Percentiles rank a stretch among this genome's conserved stretches.
These are phyloP conservation scores for Przewalskia tangutica DNA, from an alignment of 257 asterid species.

Conservation along the genomic window DNA sequence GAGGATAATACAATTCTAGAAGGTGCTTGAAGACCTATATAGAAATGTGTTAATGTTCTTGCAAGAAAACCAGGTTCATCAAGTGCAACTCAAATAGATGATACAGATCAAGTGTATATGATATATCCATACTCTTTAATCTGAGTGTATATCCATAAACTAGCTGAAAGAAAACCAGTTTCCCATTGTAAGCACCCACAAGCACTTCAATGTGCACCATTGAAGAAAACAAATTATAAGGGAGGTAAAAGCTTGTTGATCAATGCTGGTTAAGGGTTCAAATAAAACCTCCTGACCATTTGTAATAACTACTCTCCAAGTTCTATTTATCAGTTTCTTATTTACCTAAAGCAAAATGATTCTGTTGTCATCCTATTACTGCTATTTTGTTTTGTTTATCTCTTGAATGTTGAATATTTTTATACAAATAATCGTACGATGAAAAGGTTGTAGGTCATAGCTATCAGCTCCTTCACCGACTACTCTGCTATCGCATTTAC, in stretches of 20 bases:
- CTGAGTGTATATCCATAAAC: too few relatives aligned
- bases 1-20: neutral
- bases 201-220: neutral
- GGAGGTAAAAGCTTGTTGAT: neutral
- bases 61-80: neutral
- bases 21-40: neutral
- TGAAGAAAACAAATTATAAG: neutral
- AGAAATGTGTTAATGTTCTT: neutral
- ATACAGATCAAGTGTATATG: neutral
- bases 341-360: neutral
- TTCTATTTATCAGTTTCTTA: slow-evolving; percentile 2
- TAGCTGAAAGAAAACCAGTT: too few relatives aligned
- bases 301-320: neutral
- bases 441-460: neutral
- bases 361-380: neutral
- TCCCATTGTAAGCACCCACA: too few relatives aligned
- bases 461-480: neutral
- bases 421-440: neutral
- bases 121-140: too few relatives aligned
- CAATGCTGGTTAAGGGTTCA: neutral
- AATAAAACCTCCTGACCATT: neutral
- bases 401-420: neutral
- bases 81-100: neutral
- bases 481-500: neutral
- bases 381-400: neutral